Evolutionary conservation across 345 rosid species (phyloP).

Genomic region (Mallotus nudiflorus): DNA sequence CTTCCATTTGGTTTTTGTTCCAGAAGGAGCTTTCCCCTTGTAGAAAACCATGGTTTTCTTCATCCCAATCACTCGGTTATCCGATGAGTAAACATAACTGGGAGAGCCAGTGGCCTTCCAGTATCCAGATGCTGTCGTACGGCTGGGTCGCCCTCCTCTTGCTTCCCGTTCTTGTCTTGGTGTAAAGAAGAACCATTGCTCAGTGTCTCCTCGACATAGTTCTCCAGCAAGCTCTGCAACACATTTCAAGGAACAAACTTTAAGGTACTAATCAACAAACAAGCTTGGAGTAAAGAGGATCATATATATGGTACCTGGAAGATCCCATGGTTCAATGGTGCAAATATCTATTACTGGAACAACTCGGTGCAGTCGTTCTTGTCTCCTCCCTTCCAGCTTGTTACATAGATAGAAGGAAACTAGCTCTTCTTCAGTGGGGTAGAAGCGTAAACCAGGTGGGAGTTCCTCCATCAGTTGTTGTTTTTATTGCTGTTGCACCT

Average conservation of each 20-base stretch:
- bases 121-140: conserved; percentile 82
- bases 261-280: neutral
- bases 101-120: conserved; percentile 99
- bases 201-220: conserved; percentile 58
- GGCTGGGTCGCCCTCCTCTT: conserved; percentile 74
- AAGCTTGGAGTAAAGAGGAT: too few species aligned
- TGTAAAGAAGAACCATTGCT: conserved; percentile 95
- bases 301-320: conserved; percentile 54
- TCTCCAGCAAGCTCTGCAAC: conserved; percentile 66
- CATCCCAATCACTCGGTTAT: conserved; percentile 64
- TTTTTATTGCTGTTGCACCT: neutral
- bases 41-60: conserved; percentile 97
- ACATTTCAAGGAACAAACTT: conserved; percentile 7
- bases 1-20: conserved; percentile 91
- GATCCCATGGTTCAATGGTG: conserved; percentile 63
- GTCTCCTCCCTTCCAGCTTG: conserved; percentile 57
- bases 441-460: conserved; percentile 68
- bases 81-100: conserved; percentile 67
- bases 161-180: conserved; percentile 87
- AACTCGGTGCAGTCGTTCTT: conserved; percentile 47
- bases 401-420: conserved; percentile 70
- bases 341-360: conserved; percentile 66
- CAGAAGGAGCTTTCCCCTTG: conserved; percentile 76
- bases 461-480: conserved; percentile 34
- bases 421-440: conserved; percentile 92